phyloP scores from a whole-genome alignment of 1,139 yeast species.

The Yamadazyma taylorii region DNA sequence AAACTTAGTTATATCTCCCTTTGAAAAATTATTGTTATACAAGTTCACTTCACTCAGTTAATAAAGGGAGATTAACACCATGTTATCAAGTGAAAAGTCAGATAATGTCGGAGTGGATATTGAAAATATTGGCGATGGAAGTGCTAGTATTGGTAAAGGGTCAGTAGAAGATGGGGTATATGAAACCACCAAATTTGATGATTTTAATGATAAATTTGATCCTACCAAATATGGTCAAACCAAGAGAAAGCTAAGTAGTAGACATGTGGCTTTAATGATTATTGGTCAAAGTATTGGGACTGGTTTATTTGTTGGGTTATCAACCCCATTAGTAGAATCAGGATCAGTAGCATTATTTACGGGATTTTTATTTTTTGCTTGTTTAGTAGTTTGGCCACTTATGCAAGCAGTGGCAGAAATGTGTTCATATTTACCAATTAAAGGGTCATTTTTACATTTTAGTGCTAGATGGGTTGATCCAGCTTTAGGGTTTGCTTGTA shows the following conservation, averaged over 20 bases:
- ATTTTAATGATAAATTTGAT: conserved; percentile 34
- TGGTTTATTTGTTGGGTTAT: conserved; percentile 44
- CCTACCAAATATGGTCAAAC: conserved; percentile 35
- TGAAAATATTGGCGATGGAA: conserved; percentile 17
- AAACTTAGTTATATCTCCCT: too few relatives aligned
- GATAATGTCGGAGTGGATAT: conserved; percentile 22
- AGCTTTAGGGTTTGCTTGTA: conserved; percentile 40
- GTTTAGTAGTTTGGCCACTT: conserved; percentile 38
- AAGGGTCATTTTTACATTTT: conserved; percentile 39
- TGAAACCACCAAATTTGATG: conserved; percentile 24
- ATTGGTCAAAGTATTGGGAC: conserved; percentile 55
- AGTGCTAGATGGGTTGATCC: conserved; percentile 42
- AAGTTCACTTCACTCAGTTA: too few relatives aligned
- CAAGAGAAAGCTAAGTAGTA: conserved; percentile 37
- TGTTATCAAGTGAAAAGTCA: conserved; percentile 11
- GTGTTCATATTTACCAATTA: conserved; percentile 41
- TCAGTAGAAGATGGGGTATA: conserved; percentile 10
- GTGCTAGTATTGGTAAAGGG: conserved; percentile 8
- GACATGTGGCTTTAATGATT: conserved; percentile 51
- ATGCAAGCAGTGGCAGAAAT: conserved; percentile 43
- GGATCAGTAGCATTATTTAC: conserved; percentile 41
- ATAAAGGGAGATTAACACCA: too few relatives aligned
- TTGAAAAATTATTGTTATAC: too few relatives aligned
- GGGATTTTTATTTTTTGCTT: conserved; percentile 36
- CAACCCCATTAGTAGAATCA: conserved; percentile 32